A percentile compares a stretch with the other conserved stretches of the same genome.
These are phyloP conservation scores for Kwoniella shivajii DNA, from an alignment of 1,284 basidiomycete genomes.

Conservation along the genomic window DNA sequence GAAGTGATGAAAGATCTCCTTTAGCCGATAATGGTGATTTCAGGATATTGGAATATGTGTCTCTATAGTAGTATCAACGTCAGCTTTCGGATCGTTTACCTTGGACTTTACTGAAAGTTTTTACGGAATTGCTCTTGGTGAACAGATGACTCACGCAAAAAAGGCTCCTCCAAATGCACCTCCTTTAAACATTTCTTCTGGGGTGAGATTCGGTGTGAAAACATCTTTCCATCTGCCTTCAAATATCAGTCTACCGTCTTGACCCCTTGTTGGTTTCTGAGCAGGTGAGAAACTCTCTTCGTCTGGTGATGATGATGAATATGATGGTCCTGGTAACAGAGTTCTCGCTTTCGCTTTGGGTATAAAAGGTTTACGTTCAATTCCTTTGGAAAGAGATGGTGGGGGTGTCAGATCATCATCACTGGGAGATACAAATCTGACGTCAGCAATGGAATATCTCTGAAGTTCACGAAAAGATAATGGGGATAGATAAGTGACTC, in stretches of 20 bases:
- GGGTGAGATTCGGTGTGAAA: conserved; percentile 57
- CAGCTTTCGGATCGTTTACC: too few species aligned
- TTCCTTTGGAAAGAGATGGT: background rate
- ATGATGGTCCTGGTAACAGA: conserved; percentile 15
- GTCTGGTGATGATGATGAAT: conserved; percentile 8
- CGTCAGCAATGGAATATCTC: too few species aligned
- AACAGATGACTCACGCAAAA: conserved; percentile 52
- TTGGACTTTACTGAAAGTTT: too few species aligned
- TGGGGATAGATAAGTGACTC: too few species aligned
- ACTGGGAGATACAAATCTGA: background rate
- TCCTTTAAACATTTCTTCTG: conserved; percentile 55
- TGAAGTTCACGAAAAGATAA: too few species aligned
- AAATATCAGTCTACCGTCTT: conserved; percentile 51
- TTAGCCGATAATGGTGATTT: conserved; percentile 21
- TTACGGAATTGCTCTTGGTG: too few species aligned
- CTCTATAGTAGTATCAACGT: conserved; percentile 20
- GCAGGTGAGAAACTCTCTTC: conserved; percentile 13
- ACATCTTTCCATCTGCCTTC: conserved; percentile 48
- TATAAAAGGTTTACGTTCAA: conserved; percentile 1
- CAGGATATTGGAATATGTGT: conserved; percentile 41
- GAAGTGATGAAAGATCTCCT: conserved; percentile 26
- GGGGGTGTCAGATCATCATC: background rate
- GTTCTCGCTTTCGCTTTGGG: conserved; percentile 12
- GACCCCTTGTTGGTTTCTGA: conserved; percentile 34
- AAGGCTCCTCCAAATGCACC: conserved; percentile 57